Evolutionary conservation across 2,329 filamentous ascomycete species (phyloP).

Genomic region (Beauveria sp.): DNA sequence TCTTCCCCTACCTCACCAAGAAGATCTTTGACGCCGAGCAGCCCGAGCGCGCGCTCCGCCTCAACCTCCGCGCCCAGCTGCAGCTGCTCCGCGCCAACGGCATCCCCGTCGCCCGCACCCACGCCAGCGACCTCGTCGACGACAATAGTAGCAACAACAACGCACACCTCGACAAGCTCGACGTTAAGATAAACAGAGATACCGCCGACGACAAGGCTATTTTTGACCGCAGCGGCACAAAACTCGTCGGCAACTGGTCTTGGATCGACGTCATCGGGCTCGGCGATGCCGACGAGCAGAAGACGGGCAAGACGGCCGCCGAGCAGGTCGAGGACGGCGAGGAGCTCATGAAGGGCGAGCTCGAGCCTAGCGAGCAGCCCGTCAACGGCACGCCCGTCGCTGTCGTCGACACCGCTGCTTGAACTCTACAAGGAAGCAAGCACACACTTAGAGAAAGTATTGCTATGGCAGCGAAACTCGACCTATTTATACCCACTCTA

Average conservation of each 20-base stretch:
- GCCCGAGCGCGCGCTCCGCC: constrained; percentile 49
- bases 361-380: constrained; percentile 19
- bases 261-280: constrained; percentile 47
- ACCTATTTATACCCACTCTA: background rate
- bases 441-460: background rate
- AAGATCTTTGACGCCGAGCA: constrained; percentile 49
- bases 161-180: constrained; percentile 29
- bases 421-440: background rate
- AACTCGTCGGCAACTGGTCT: constrained; percentile 39
- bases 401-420: background rate
- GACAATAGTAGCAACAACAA: constrained; percentile 18
- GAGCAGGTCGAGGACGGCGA: constrained; percentile 29
- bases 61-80: constrained; percentile 51
- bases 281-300: constrained; percentile 25
- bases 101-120: constrained; percentile 42
- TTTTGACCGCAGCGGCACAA: constrained; percentile 34
- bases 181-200: constrained; percentile 15
- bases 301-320: constrained; percentile 21
- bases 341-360: constrained; percentile 26
- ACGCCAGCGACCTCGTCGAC: constrained; percentile 41
- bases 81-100: constrained; percentile 47
- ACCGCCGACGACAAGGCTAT: constrained; percentile 43
- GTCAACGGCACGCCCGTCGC: background rate
- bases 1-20: constrained; percentile 66
- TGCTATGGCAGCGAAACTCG: background rate